Conservation (phyloP, 371 early-diverging fungal species). For the Mucor sp. region DNA sequence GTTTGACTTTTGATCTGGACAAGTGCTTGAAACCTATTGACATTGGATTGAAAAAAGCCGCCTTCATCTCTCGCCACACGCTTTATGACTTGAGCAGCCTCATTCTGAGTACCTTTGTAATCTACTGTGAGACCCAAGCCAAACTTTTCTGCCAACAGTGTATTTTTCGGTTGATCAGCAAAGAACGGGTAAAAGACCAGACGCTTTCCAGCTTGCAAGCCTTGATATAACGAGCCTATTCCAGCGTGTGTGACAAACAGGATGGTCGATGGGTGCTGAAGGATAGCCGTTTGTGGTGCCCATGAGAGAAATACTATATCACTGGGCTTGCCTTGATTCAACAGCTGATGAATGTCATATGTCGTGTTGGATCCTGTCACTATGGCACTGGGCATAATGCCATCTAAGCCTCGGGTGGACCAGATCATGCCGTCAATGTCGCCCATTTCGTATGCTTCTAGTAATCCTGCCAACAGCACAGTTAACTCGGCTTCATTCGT, state of each 20-base stretch:
- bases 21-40: conserved; percentile 15
- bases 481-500: conserved; percentile 5
- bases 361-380: conserved; percentile 2
- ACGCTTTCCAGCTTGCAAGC: conserved; percentile 30
- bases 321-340: not conserved
- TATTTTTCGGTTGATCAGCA: conserved; percentile 33
- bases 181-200: conserved; percentile 41
- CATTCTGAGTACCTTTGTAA: not conserved
- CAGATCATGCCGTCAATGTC: conserved; percentile 38
- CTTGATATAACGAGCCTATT: conserved; percentile 35
- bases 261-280: conserved; percentile 29
- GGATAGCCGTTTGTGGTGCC: conserved; percentile 46
- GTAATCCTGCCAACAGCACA: conserved; percentile 20
- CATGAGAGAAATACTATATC: conserved; percentile 20
- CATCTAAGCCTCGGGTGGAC: conserved; percentile 12
- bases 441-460: conserved; percentile 18
- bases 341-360: not conserved
- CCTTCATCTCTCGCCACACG: conserved; percentile 7
- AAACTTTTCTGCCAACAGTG: not conserved
- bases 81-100: not conserved
- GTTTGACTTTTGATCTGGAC: conserved; percentile 20
- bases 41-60: conserved; percentile 6
- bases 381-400: conserved; percentile 6
- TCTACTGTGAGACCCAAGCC: not conserved
- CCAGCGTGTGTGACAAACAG: conserved; percentile 47